Percentiles rank a stretch among this genome's conserved stretches.
Conservation (phyloP, 805 yeast genomes). For the Maudiozyma bulderi region DNA sequence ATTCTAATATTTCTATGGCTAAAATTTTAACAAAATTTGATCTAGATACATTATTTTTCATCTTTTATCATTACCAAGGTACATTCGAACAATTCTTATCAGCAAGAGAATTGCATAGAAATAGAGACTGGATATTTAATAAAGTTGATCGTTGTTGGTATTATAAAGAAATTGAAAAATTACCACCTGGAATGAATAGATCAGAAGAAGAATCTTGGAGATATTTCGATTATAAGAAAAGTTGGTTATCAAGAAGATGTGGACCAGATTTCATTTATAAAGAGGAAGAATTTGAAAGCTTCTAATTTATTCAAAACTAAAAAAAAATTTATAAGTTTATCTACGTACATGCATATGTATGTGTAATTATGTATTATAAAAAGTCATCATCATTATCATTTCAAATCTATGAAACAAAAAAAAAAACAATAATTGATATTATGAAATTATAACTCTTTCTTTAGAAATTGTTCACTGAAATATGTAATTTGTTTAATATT, state of each 20-base stretch:
- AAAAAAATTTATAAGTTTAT: not conserved
- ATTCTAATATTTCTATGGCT: constrained; percentile 35
- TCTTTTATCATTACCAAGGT: constrained; percentile 75
- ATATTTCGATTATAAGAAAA: constrained; percentile 74
- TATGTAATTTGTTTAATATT: constrained; percentile 68
- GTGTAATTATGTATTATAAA: not conserved
- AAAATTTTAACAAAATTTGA: constrained; percentile 67
- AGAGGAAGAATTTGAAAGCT: constrained; percentile 43
- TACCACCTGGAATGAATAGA: constrained; percentile 68
- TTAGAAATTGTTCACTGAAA: constrained; percentile 63
- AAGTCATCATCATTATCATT: not conserved
- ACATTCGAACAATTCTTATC: constrained; percentile 65
- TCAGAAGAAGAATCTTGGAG: constrained; percentile 48
- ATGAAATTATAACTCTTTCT: constrained; percentile 31
- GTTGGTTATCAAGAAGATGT: constrained; percentile 51
- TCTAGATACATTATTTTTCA: constrained; percentile 80
- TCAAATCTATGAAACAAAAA: not conserved
- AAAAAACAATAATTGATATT: not conserved
- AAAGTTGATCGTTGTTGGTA: constrained; percentile 31
- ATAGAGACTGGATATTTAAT: constrained; percentile 72
- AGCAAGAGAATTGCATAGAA: constrained; percentile 62
- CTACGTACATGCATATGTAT: not conserved
- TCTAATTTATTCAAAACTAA: constrained; percentile 1
- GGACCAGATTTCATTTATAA: constrained; percentile 24
- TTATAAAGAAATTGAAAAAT: constrained; percentile 62